Evolutionary conservation across 805 yeast species (phyloP), one percentile per base, ranked within the genome.

Genomic region (Diddensiella caesifluorescens): DNA sequence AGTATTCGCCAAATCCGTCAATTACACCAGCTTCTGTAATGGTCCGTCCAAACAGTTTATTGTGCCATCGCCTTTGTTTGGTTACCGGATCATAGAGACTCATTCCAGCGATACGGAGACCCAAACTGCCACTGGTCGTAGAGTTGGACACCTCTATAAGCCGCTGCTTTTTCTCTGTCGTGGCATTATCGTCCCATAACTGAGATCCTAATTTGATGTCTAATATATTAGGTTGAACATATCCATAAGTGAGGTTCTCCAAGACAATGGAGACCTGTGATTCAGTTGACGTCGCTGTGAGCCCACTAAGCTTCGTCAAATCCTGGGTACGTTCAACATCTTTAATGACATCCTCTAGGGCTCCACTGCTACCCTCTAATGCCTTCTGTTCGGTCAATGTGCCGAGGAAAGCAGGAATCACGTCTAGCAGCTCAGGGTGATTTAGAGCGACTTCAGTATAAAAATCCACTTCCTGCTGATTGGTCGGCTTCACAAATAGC

Each of bases 81-180:
- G 41, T 50, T 5, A 50, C 56, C 4, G 62, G 54, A n/a, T 55
- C 42, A 49, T 60, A 69, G 4, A 81, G 61, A 47, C 79, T 80
- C 90, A 90, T 84, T 0, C 98, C 98, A 53, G 97, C 89, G 2
- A 90, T 76, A 46, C 98, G 67, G 49, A 82, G 79, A 13, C 78
- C 73, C 9, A 85, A 65, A 3, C 80, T 65, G 0, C 96, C 95
- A 34, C 92, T 81, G 0, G 97, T 90, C 1, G 97, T 90, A 0
- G 65, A 44, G 1, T 63, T 56, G 34, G 92, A 74, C 0, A 92
- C 96, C 20, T 69, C 62, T 22, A 62, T 64, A 54, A 90, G 63
- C 31, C 97, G 60, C 38, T 62, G 62, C 12, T 62, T 68, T 54
- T 92, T 90, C 22, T 77, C 95, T 0, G 50, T 56, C 2, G 74